phyloP scores from a whole-genome alignment of 2,329 filamentous ascomycete species.

The Dactylellina haptotyla region DNA sequence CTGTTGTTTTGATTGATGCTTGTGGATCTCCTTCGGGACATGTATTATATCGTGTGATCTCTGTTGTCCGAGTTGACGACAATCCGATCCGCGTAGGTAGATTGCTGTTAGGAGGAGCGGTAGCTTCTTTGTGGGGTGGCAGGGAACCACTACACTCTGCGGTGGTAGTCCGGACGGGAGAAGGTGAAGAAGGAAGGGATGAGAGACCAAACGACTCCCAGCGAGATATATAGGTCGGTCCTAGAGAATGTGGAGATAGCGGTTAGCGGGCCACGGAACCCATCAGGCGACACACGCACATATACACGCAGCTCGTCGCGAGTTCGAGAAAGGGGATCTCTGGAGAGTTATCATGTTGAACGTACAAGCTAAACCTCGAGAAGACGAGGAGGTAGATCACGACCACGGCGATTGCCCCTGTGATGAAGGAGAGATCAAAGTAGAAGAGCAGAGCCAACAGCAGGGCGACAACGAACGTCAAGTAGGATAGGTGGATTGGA shows the following conservation, averaged over 20 bases:
- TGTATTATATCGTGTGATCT: constrained; percentile 36
- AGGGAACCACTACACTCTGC: constrained; percentile 26
- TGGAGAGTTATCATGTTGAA: no score
- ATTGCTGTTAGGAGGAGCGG: no score
- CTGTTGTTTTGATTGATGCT: constrained; percentile 50
- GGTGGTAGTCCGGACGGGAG: constrained; percentile 33
- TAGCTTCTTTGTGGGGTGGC: no score
- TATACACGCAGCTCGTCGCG: not conserved
- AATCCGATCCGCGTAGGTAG: no score
- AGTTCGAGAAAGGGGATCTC: constrained; percentile 21
- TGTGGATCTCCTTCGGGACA: constrained; percentile 52
- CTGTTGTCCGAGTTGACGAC: no score
- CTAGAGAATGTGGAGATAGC: constrained; percentile 11
- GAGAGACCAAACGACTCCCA: constrained; percentile 34
- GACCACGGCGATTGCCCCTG: constrained; percentile 12
- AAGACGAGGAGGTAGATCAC: constrained; percentile 14
- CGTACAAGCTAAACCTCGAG: constrained; percentile 35
- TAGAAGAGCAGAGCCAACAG: constrained; percentile 26
- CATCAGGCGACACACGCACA: not conserved
- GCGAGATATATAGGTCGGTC: constrained; percentile 44
- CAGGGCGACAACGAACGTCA: constrained; percentile 25
- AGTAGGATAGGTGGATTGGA: constrained; percentile 18
- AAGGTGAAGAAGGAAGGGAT: constrained; percentile 28
- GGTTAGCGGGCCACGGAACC: constrained; percentile 17
- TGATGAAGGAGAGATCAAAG: constrained; percentile 12